A percentile compares a stretch with the other conserved stretches of the same genome.
phyloP scores from a whole-genome alignment of 1,284 basidiomycete species.

The Trametes hirsuta region DNA sequence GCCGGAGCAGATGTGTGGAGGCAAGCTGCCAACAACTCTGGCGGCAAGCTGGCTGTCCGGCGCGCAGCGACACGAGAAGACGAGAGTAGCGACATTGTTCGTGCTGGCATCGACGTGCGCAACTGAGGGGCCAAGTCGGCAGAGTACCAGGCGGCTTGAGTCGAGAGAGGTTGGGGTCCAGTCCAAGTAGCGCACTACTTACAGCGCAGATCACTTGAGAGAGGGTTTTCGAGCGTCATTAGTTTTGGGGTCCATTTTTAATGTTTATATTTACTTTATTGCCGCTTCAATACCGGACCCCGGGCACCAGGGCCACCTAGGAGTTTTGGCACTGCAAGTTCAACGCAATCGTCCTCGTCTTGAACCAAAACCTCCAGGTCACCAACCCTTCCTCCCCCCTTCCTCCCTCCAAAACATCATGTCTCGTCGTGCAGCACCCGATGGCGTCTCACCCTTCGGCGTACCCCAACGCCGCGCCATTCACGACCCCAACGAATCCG shows the following conservation, averaged over 20 bases:
- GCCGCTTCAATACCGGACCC: neutral
- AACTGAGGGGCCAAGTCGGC: neutral
- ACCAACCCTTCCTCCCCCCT: neutral
- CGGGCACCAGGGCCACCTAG: neutral
- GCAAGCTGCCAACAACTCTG: conserved; percentile 25
- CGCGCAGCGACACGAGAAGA: conserved; percentile 12
- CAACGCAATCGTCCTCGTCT: neutral
- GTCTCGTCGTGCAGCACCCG: conserved; percentile 69
- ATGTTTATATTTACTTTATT: too few relatives aligned
- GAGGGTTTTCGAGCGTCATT: neutral
- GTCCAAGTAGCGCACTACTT: too few relatives aligned
- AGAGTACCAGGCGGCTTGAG: neutral
- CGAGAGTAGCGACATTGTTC: conserved; percentile 15
- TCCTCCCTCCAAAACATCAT: conserved; percentile 39
- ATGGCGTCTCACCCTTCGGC: conserved; percentile 55
- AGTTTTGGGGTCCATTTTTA: too few relatives aligned
- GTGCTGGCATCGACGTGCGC: too few relatives aligned
- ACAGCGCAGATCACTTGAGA: too few relatives aligned
- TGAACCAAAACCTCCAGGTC: conserved; percentile 8
- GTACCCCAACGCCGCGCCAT: conserved; percentile 39
- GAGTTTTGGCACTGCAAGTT: neutral
- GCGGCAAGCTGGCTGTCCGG: conserved; percentile 9
- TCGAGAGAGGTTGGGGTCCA: neutral
- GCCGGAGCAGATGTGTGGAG: conserved; percentile 24
- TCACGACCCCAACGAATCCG: conserved; percentile 60